phyloP scores from a whole-genome alignment of 2,329 filamentous ascomycete species.

The Mycogone perniciosa region DNA sequence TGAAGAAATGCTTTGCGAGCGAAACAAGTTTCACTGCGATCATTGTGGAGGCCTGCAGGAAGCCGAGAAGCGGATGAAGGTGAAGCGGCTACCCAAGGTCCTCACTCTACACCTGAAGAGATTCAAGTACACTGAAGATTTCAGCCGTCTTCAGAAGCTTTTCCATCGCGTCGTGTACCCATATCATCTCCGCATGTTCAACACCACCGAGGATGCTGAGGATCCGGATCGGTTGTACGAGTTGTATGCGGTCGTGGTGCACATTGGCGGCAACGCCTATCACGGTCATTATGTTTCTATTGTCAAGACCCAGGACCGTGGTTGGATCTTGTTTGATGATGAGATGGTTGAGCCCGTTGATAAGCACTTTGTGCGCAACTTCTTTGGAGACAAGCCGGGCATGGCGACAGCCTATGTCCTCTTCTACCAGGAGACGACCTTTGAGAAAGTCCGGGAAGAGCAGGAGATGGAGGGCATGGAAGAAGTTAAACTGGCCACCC shows the following conservation, averaged over 20 bases:
- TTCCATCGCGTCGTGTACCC: conserved; percentile 97
- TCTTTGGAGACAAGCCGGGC: conserved; percentile 88
- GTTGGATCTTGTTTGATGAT: conserved; percentile 95
- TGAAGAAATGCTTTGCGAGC: conserved; percentile 96
- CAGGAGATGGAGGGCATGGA: conserved; percentile 72
- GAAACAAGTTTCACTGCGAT: conserved; percentile 98
- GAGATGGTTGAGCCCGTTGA: conserved; percentile 98
- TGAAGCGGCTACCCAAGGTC: conserved; percentile 88
- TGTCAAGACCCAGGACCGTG: conserved; percentile 92
- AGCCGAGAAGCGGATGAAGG: conserved; percentile 98
- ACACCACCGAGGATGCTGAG: conserved; percentile 91
- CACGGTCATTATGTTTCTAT: conserved; percentile 97
- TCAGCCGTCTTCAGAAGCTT: conserved; percentile 87
- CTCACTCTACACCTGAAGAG: conserved; percentile 89
- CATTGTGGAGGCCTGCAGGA: conserved; percentile 94
- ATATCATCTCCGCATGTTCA: conserved; percentile 93
- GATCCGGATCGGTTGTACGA: conserved; percentile 93
- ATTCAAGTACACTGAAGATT: conserved; percentile 97
- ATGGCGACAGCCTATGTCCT: conserved; percentile 93
- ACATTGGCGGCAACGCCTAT: conserved; percentile 94
- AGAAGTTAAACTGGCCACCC: conserved; percentile 51
- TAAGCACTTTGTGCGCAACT: conserved; percentile 92
- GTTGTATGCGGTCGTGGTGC: conserved; percentile 92
- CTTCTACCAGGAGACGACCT: conserved; percentile 89
- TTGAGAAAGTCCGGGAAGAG: conserved; percentile 64